Conservation (phyloP, 2,329 filamentous ascomycete genomes). For the Alternaria viburni region DNA sequence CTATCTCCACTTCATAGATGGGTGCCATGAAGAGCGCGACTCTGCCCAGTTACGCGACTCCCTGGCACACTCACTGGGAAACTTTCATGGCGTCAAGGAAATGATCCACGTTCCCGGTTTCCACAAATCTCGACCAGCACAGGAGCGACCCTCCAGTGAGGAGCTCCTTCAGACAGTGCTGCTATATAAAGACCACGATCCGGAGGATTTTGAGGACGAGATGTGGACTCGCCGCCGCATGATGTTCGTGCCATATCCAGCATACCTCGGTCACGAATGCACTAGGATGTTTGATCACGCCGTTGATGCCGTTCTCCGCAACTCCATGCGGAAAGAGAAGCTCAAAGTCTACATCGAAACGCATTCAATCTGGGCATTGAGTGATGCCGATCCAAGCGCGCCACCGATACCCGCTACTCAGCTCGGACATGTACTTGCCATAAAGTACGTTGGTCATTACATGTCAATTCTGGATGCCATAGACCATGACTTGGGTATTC, state of each 20-base stretch:
- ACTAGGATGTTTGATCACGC: background rate
- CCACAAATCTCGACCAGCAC: background rate
- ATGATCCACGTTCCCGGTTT: background rate
- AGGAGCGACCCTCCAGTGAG: background rate
- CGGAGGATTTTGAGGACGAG: background rate
- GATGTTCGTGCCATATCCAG: background rate
- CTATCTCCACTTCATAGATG: background rate
- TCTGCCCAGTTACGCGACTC: background rate
- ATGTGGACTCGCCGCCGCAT: background rate
- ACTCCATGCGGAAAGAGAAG: background rate
- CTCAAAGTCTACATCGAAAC: background rate
- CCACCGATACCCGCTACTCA: background rate
- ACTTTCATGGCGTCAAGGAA: background rate
- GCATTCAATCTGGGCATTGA: background rate
- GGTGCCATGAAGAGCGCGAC: background rate
- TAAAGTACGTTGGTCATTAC: background rate
- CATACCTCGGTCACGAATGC: fast-evolving
- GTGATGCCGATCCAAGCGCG: background rate
- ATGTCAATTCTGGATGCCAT: background rate
- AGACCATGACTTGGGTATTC: fast-evolving
- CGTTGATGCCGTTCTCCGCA: background rate
- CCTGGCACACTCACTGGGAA: background rate
- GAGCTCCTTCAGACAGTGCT: background rate
- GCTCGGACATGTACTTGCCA: background rate
- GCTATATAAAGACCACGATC: background rate